These are phyloP conservation scores for Rosa multiflora DNA, from an alignment of 306 rosid genomes.

Conservation along the genomic window DNA sequence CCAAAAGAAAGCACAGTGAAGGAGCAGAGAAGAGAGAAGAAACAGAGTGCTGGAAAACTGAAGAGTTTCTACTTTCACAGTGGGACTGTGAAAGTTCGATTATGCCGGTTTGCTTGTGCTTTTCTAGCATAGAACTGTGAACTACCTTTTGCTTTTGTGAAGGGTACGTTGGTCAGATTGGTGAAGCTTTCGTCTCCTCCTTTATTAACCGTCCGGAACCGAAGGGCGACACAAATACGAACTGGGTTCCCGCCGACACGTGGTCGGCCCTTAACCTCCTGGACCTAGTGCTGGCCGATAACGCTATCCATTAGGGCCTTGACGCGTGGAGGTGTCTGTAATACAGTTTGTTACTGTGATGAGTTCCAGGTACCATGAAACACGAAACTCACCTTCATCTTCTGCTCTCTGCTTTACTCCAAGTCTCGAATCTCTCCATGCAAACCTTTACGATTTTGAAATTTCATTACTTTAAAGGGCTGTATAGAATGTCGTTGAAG, in stretches of 20 bases:
- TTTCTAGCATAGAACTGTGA: neutral
- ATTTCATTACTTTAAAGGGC: neutral
- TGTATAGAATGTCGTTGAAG: too few relatives aligned
- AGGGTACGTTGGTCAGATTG: neutral
- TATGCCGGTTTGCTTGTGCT: neutral
- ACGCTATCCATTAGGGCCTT: neutral
- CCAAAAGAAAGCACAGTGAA: neutral
- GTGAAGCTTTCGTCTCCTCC: neutral
- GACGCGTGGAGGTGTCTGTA: neutral
- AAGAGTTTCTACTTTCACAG: neutral
- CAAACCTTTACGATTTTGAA: neutral
- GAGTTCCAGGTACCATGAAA: neutral
- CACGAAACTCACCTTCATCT: neutral
- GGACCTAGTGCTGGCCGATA: neutral
- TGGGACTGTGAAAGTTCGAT: neutral
- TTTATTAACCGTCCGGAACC: neutral
- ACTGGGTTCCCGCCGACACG: constrained; percentile 30
- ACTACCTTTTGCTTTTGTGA: neutral
- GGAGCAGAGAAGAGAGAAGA: neutral
- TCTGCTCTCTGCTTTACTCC: neutral
- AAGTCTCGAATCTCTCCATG: neutral
- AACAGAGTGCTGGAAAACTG: neutral
- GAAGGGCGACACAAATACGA: neutral
- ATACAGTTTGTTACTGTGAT: neutral
- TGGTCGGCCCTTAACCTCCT: neutral